A percentile compares a stretch with the other conserved stretches of the same genome.
Conservation (phyloP, 1,284 basidiomycete genomes). For the Trichosporon inkin region DNA sequence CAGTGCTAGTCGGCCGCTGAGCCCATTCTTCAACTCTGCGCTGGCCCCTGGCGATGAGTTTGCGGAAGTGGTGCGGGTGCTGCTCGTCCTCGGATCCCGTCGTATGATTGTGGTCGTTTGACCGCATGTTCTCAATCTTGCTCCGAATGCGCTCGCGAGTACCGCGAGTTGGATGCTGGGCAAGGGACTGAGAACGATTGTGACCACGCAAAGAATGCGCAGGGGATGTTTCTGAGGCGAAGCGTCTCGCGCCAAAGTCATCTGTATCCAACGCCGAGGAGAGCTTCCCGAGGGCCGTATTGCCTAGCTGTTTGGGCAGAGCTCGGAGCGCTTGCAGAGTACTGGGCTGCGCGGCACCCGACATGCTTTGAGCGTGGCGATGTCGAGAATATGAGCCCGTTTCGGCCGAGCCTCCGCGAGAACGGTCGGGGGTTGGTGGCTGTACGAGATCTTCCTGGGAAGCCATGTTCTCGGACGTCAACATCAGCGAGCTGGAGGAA, state of each 20-base stretch:
- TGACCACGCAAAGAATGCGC: background rate
- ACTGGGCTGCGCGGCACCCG: slow-evolving; percentile 2
- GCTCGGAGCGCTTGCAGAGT: background rate
- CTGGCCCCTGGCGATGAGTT: background rate
- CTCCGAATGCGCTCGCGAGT: slow-evolving; percentile 5
- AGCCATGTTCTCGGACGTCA: background rate
- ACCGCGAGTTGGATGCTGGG: background rate
- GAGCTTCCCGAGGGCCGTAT: slow-evolving; percentile 7
- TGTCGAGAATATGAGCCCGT: background rate
- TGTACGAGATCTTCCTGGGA: background rate
- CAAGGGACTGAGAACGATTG: background rate
- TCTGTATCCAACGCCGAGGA: background rate
- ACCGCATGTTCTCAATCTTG: background rate
- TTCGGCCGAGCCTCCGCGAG: background rate
- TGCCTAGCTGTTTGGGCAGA: slow-evolving; percentile 10
- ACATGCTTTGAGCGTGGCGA: slow-evolving; percentile 9
- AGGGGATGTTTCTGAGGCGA: background rate
- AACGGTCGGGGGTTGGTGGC: background rate
- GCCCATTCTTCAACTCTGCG: background rate
- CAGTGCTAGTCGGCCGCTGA: background rate
- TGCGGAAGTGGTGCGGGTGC: slow-evolving; percentile 11
- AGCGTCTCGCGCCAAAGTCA: background rate
- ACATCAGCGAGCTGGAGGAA: background rate
- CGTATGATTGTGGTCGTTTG: background rate
- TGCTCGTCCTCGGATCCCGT: slow-evolving; percentile 17